Evolutionary conservation across 2,329 filamentous ascomycete genomes (phyloP), one percentile per base, ranked within the genome.

Genomic region (Aspergillus sp.): DNA sequence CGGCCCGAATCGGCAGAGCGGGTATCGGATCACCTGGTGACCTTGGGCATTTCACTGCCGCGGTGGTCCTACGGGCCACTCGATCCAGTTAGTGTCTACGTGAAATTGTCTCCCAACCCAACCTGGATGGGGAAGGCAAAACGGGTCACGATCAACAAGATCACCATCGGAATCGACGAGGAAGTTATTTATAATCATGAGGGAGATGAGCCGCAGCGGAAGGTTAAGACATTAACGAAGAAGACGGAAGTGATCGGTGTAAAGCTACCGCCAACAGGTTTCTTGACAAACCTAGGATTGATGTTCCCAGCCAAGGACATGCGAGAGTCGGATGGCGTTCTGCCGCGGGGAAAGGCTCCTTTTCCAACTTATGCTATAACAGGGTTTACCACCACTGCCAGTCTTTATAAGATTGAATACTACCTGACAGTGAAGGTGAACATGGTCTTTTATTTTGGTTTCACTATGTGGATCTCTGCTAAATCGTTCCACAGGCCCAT

Each of bases 171-270:
- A 8, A 94, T 98, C 57, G 93, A 97, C 62, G 93, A 98, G 68
- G 91, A 97, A 64, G 94, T 97, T 49, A 94, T 93, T n/a, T 98
- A 87, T 70, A 97, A 98, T 56, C 93, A 93, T 29, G 91, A 97
- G 68, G 93, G 93, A 42, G 93, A 97, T 62, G 93, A 97, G 64
- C 89, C 90, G 29, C 86, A 86, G 30, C 87, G 88, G 55, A 96
- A 94, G 67, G 75, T 88, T 56, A 96, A 94, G 68, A 86, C 83
- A 47, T 73, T 98, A 54, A 84, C 86, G 28, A 93, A 89, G 66
- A 86, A 91, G 57, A 84, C 84, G 1, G 88, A 96, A 60, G 73
- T 76, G 1, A 83, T 98, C 29, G 86, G 87, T 43, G 80, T 86
- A 45, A 94, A 86, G 66, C 76, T 98, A 71, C 88, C 93, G 2